Evolutionary conservation across 305 asterid genomes (phyloP), one percentile per base, ranked within the genome.

Genomic region (Solanum hybrid): DNA sequence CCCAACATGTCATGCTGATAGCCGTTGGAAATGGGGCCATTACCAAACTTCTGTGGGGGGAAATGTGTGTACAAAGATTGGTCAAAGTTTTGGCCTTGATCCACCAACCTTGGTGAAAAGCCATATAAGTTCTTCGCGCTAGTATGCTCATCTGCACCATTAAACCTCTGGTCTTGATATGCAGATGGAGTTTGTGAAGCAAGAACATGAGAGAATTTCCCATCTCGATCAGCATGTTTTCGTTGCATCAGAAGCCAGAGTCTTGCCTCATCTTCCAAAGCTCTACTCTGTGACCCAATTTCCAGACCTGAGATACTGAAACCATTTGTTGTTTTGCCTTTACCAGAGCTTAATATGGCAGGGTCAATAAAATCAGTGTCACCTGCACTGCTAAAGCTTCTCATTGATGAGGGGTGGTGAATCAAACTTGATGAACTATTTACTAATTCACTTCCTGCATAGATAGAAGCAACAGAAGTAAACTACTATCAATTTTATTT

Each of bases 241-340:
- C 91, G 71, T 32, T 94, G 95, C 97, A 96, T 91, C 92, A 91
- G 89, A 91, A 89, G 94, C 97, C 98, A 96, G 76, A 93, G 94
- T 82, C 94, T 93, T 5, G 94, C 91, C 87, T 96, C 96, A 2
- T 94, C 96, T 29, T 93, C 95, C 22, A 90, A 93, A 4, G 92
- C 81, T 72, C 91, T 92, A 87, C 88, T 87, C 85, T 92, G 92
- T 66, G 92, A 93, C 90, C 95, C 91, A 78, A 90, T 87, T 81
- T 85, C 96, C 32, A 92, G 91, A 92, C 93, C 89, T 34, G 92
- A 88, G 89, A 51, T 89, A 71, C 71, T 90, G 46, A 90, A 88
- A 36, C 92, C 94, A 64, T 93, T 92, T 82, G 93, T 35, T 86
- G 92, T 93, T 89, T 90, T 92, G 73, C 92, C 91, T 71, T 91